Evolutionary conservation across 2,329 filamentous ascomycete species (phyloP).

Genomic region (Xylariaceae sp.): DNA sequence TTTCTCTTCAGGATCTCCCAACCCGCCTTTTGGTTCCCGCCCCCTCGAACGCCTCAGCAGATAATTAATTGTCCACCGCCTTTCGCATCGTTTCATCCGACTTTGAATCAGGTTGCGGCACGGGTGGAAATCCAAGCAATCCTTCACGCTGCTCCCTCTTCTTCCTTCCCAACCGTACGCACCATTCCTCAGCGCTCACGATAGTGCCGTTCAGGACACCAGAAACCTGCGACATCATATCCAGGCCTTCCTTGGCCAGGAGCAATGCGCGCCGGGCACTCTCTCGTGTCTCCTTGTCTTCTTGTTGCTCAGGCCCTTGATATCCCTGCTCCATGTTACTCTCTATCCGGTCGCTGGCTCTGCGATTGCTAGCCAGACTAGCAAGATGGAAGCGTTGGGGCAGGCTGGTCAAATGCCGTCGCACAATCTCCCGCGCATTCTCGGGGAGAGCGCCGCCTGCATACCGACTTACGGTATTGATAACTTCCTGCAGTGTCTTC

Average conservation of each 20-base stretch:
- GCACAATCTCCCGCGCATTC: constrained; percentile 78
- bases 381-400: constrained; percentile 78
- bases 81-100: constrained; percentile 21
- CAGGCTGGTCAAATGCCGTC: constrained; percentile 75
- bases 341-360: constrained; percentile 19
- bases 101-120: constrained; percentile 25
- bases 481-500: constrained; percentile 72
- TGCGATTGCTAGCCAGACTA: constrained; percentile 42
- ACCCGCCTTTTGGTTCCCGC: neutral
- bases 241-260: constrained; percentile 81
- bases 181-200: constrained; percentile 86
- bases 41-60: constrained; percentile 2
- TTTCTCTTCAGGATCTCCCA: neutral
- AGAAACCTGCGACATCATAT: constrained; percentile 91
- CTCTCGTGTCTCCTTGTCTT: constrained; percentile 43
- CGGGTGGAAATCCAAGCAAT: constrained; percentile 20
- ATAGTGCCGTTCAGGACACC: constrained; percentile 85
- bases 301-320: constrained; percentile 38
- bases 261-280: constrained; percentile 74
- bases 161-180: constrained; percentile 63
- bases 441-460: constrained; percentile 87
- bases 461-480: constrained; percentile 81
- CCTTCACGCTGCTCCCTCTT: constrained; percentile 32
- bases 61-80: neutral
- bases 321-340: constrained; percentile 33